Percentiles rank a stretch among this genome's conserved stretches.
Conservation (phyloP, 2,329 filamentous ascomycete species). For the Ascochyta pisi region DNA sequence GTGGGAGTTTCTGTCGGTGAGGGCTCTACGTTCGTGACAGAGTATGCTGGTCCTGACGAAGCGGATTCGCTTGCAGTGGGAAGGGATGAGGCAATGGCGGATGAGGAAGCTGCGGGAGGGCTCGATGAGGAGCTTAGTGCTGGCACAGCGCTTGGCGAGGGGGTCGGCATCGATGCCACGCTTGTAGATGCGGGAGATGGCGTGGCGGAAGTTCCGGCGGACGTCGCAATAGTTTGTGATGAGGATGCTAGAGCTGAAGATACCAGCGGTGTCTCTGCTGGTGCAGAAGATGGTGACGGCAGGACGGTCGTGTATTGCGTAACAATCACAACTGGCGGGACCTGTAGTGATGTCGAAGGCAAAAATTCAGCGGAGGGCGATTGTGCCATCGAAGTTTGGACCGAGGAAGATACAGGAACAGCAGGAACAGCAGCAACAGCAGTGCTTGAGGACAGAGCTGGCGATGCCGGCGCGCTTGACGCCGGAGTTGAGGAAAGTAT, state of each 20-base stretch:
- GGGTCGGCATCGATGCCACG: neutral
- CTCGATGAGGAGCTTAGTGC: neutral
- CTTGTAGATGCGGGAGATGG: conserved; percentile 3
- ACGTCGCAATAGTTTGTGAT: neutral
- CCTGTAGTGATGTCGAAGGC: conserved; percentile 22
- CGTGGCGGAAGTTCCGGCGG: neutral
- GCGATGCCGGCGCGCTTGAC: neutral
- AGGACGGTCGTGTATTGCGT: conserved; percentile 40
- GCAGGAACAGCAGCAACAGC: conserved; percentile 3
- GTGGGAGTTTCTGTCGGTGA: conserved; percentile 12
- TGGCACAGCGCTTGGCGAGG: neutral
- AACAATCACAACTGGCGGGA: conserved; percentile 40
- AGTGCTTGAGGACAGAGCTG: conserved; percentile 4
- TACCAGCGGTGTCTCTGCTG: neutral
- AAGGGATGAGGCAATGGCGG: neutral
- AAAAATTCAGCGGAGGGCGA: conserved; percentile 8
- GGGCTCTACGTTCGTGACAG: conserved; percentile 10
- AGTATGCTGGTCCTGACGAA: conserved; percentile 4
- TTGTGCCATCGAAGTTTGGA: conserved; percentile 2
- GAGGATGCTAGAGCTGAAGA: conserved; percentile 1
- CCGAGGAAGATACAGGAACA: neutral
- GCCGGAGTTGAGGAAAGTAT: conserved; percentile 1
- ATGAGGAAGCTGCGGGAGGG: neutral
- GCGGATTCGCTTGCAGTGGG: neutral
- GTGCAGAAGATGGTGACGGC: conserved; percentile 10